These are phyloP conservation scores for Castanopsis chinensis DNA, from an alignment of 306 rosid genomes.

Conservation along the genomic window DNA sequence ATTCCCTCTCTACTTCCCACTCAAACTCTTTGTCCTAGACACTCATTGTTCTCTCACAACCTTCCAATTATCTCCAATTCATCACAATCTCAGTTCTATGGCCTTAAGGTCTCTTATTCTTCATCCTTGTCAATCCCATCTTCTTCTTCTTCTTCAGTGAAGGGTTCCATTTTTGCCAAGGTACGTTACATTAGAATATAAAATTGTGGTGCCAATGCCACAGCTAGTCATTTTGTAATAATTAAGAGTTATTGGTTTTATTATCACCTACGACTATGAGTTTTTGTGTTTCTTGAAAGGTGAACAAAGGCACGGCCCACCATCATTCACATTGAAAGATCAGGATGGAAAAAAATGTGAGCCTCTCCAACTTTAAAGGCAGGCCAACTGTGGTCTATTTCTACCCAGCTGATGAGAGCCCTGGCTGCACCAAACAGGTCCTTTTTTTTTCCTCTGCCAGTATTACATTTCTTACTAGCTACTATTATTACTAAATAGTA, in stretches of 20 bases:
- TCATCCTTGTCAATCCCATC: constrained; percentile 38
- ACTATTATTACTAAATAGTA: too few relatives aligned
- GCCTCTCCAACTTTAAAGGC: constrained; percentile 78
- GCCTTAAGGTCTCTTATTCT: constrained; percentile 55
- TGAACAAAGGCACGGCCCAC: constrained; percentile 69
- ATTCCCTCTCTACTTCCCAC: constrained; percentile 42
- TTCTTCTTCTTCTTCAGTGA: constrained; percentile 35
- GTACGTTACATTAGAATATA: constrained; percentile 31
- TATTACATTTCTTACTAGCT: too few relatives aligned
- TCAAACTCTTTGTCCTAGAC: constrained; percentile 39
- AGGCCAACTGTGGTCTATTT: constrained; percentile 81
- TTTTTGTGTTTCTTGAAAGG: constrained; percentile 38
- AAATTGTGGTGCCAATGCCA: not conserved
- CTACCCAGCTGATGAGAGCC: constrained; percentile 98
- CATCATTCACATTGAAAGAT: constrained; percentile 72
- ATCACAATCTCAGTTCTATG: constrained; percentile 58
- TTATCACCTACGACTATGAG: not conserved
- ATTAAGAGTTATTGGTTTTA: not conserved
- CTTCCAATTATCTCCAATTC: constrained; percentile 35
- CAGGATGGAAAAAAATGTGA: constrained; percentile 77
- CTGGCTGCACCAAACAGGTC: constrained; percentile 98
- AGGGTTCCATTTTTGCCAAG: constrained; percentile 58
- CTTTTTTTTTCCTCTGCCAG: not conserved
- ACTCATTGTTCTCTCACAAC: constrained; percentile 37
- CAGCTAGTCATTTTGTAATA: not conserved